Evolutionary conservation across 169 alveolate genomes (phyloP).

Genomic region (Besnoitia besnoiti): DNA sequence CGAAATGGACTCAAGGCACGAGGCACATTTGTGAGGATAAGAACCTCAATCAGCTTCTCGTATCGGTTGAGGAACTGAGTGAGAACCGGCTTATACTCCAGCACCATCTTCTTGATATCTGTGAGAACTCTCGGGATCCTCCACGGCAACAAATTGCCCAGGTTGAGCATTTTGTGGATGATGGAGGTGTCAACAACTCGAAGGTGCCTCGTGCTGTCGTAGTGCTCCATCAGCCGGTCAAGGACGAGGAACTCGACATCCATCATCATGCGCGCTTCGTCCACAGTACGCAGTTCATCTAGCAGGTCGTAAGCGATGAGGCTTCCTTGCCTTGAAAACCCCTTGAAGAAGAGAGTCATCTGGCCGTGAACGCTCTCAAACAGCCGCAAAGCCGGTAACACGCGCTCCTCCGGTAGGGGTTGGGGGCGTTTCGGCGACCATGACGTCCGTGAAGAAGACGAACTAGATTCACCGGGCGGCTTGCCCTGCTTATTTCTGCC

Average conservation of each 20-base stretch:
- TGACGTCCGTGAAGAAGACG: no score
- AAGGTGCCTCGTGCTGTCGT: not conserved
- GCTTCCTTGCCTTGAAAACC: slow-evolving; percentile 44
- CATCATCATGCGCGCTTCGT: slow-evolving; percentile 41
- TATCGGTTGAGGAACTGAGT: slow-evolving; percentile 28
- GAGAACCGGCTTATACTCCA: slow-evolving; percentile 29
- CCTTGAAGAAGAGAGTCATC: slow-evolving; percentile 37
- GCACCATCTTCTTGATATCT: not conserved
- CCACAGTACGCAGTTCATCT: slow-evolving; percentile 48
- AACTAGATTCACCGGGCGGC: not conserved
- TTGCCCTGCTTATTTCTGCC: not conserved
- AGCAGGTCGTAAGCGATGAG: slow-evolving; percentile 51
- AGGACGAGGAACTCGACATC: slow-evolving; percentile 53
- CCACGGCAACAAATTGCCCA: slow-evolving; percentile 16
- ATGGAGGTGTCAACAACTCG: slow-evolving; percentile 44
- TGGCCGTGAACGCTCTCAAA: slow-evolving; percentile 45
- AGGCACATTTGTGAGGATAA: slow-evolving; percentile 32
- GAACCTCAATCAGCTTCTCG: slow-evolving; percentile 29
- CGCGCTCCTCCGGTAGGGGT: slow-evolving; percentile 40
- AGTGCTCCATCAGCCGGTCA: slow-evolving; percentile 50
- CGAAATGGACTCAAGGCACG: not conserved
- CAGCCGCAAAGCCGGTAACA: not conserved
- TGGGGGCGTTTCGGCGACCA: not conserved
- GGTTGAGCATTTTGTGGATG: not conserved
- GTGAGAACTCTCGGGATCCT: slow-evolving; percentile 6